These are phyloP conservation scores for Fagopyrum esculentum DNA, from an alignment of 148 eudicot species.

Conservation along the genomic window DNA sequence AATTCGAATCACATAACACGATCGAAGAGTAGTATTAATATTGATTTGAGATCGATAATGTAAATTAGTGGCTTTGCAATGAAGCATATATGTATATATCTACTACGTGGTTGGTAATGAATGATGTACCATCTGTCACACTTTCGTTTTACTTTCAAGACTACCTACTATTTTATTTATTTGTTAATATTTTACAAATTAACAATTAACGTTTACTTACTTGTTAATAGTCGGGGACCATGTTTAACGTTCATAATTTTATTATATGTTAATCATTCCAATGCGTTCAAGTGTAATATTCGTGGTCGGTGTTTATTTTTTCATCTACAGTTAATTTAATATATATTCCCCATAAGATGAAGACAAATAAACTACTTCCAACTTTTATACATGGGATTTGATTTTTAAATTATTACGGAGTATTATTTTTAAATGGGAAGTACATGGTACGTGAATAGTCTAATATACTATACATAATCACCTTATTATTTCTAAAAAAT, in stretches of 20 bases:
- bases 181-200: background rate
- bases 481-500: no score
- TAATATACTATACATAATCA: no score
- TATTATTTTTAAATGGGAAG: no score
- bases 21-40: background rate
- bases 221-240: background rate
- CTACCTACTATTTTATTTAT: background rate
- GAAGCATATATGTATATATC: background rate
- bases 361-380: background rate
- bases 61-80: background rate
- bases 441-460: no score
- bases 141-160: background rate
- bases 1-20: no score
- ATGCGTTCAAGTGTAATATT: background rate
- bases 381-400: background rate
- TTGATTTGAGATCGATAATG: background rate
- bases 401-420: no score
- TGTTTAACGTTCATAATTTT: slow-evolving; percentile 5
- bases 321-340: background rate
- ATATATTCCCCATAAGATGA: background rate
- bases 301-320: background rate
- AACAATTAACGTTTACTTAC: background rate
- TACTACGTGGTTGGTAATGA: background rate
- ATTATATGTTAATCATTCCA: background rate
- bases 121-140: background rate